Evolutionary conservation across 768 basidiomycete species (phyloP).

Genomic region (Rubroboletus satanas): DNA sequence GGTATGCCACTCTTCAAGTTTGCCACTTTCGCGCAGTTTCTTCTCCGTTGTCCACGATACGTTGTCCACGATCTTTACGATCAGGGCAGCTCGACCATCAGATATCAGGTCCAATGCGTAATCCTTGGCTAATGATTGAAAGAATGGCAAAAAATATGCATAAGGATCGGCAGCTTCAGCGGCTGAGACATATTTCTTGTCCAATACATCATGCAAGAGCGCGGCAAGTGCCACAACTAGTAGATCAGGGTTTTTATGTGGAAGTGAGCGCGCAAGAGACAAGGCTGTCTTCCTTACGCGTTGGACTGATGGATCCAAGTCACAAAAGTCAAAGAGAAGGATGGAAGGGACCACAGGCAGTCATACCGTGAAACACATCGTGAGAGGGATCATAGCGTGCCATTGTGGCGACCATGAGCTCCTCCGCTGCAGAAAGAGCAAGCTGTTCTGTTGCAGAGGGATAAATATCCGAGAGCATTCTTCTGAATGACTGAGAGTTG

Average conservation of each 20-base stretch:
- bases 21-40: slow-evolving; percentile 49
- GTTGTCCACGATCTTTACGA: slow-evolving; percentile 66
- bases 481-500: background rate
- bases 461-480: slow-evolving; percentile 29
- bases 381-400: slow-evolving; percentile 77
- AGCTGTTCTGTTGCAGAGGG: slow-evolving; percentile 50
- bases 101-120: slow-evolving; percentile 52
- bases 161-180: slow-evolving; percentile 57
- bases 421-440: slow-evolving; percentile 56
- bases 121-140: slow-evolving; percentile 40
- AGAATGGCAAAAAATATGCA: slow-evolving; percentile 65
- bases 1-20: slow-evolving; percentile 65
- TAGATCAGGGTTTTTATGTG: slow-evolving; percentile 54
- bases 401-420: slow-evolving; percentile 71
- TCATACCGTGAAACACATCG: slow-evolving; percentile 71
- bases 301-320: slow-evolving; percentile 50
- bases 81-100: slow-evolving; percentile 54
- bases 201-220: slow-evolving; percentile 84
- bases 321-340: slow-evolving; percentile 3
- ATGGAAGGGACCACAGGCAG: background rate
- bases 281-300: slow-evolving; percentile 80
- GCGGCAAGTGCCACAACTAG: slow-evolving; percentile 80
- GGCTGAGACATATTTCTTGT: slow-evolving; percentile 75
- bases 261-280: slow-evolving; percentile 51
- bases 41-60: slow-evolving; percentile 87